These are phyloP conservation scores for Lathyrus aphaca DNA, from an alignment of 306 rosid genomes.

Conservation along the genomic window DNA sequence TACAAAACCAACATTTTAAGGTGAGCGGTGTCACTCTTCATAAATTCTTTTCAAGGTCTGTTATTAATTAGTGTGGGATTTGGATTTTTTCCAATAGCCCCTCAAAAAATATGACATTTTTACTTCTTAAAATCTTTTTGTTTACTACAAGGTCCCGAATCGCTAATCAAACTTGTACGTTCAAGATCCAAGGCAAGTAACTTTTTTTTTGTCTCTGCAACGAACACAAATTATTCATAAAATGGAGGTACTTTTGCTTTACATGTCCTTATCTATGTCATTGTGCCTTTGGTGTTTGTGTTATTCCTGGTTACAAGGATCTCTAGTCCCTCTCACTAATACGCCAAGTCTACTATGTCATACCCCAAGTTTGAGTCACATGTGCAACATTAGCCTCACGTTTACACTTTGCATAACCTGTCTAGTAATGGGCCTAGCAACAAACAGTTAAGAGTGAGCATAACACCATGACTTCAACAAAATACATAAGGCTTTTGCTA, in stretches of 20 bases:
- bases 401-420: background rate
- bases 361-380: background rate
- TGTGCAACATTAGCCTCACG: slow-evolving; percentile 10
- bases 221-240: background rate
- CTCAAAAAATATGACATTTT: background rate
- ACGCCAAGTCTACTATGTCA: background rate
- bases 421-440: slow-evolving; percentile 1
- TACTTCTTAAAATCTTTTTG: slow-evolving; percentile 2
- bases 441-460: slow-evolving; percentile 2
- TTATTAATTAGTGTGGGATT: too few relatives aligned
- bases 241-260: background rate
- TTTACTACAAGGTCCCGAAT: background rate
- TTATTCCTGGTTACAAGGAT: background rate
- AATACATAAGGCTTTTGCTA: background rate
- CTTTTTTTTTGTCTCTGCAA: slow-evolving; percentile 5
- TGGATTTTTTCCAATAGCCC: too few relatives aligned
- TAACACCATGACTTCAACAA: background rate
- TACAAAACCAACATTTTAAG: too few relatives aligned
- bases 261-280: background rate
- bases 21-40: too few relatives aligned
- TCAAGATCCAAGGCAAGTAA: background rate
- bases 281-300: background rate
- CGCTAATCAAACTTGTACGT: slow-evolving; percentile 1
- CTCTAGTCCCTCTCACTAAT: background rate
- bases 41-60: too few relatives aligned